Evolutionary conservation across 2,329 filamentous ascomycete genomes (phyloP), one percentile per base, ranked within the genome.

Genomic region (Pestalotiopsis sp.): DNA sequence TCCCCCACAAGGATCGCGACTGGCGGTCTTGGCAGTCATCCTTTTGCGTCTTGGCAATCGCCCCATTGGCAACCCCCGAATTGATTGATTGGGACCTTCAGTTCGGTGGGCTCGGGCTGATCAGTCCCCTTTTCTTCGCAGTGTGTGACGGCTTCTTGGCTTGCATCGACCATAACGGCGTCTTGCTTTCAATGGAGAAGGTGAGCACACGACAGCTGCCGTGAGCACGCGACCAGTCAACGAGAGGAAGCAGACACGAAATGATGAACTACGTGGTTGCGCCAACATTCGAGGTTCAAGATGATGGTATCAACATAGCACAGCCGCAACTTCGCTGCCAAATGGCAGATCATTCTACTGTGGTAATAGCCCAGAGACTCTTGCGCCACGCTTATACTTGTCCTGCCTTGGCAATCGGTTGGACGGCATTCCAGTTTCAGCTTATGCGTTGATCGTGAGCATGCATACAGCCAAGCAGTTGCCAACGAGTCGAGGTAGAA

Each of bases 161-260:
- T 52, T n/a, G 45, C 45, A n/a, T 36, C 31, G 31, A 36, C 31
- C 31, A 36, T 2, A 20, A 52, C 45, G 45, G 45, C 13, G 45
- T n/a, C 17, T 52, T 52, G 17, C 45, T 52, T 52, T 40, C 38
- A 45, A 64, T 49, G 9, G 12, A 64, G 61, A 23, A 64, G 25
- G 17, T 64, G 38, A 64, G 61, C 61, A 64, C 61, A 64, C 61
- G 61, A 64, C 61, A 64, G 20, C 45, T n/a, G 27, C 13, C 7
- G 45, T 17, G 45, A 52, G 45, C 45, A 52, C 45, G 45, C 45
- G 45, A 52, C 45, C 45, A 52, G n/a, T 52, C 17, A 9, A 20
- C 3, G 4, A 52, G 45, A 52, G 9, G 9, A 52, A 7, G 20
- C 17, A n/a, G 17, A 52, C 45, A 52, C 3, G 7, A 52, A n/a